A percentile compares a stretch with the other conserved stretches of the same genome.
phyloP scores from a whole-genome alignment of 169 alveolate genomes.

The Eimeria tenella region DNA sequence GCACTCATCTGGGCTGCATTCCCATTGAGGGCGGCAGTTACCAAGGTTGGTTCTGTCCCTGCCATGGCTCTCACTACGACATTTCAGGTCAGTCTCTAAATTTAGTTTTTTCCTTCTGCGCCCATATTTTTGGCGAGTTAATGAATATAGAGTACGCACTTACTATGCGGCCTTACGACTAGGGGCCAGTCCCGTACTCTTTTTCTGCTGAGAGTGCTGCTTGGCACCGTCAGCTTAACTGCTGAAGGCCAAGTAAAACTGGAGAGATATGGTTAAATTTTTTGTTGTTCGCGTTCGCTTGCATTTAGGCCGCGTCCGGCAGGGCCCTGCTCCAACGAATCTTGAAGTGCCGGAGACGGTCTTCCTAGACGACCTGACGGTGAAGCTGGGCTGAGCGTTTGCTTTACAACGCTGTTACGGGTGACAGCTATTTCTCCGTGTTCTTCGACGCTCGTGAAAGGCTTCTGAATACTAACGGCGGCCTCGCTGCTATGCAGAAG shows the following conservation, averaged over 20 bases:
- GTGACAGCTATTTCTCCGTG: no score
- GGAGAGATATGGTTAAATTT: not conserved
- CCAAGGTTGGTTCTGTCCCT: constrained; percentile 92
- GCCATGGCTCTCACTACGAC: constrained; percentile 94
- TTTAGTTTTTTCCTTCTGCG: not conserved
- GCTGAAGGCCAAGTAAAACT: no score
- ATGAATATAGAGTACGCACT: not conserved
- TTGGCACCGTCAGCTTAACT: no score
- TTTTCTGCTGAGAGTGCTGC: no score
- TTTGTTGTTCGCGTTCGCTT: not conserved
- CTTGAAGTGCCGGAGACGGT: constrained; percentile 91
- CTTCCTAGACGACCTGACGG: constrained; percentile 90
- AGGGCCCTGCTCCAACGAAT: constrained; percentile 93
- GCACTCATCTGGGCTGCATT: constrained; percentile 92
- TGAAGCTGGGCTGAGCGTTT: constrained; percentile 85
- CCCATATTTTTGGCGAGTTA: not conserved
- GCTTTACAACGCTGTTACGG: not conserved
- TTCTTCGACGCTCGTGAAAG: no score
- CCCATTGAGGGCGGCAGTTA: constrained; percentile 90
- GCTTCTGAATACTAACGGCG: no score
- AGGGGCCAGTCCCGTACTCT: no score
- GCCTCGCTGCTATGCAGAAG: no score
- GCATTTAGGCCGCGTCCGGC: constrained; percentile 88
- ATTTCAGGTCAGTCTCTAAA: constrained; percentile 84
- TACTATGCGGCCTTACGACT: no score